These are phyloP conservation scores for Elongisporangium anandrum DNA, from an alignment of 352 stramenopile species.

Conservation along the genomic window DNA sequence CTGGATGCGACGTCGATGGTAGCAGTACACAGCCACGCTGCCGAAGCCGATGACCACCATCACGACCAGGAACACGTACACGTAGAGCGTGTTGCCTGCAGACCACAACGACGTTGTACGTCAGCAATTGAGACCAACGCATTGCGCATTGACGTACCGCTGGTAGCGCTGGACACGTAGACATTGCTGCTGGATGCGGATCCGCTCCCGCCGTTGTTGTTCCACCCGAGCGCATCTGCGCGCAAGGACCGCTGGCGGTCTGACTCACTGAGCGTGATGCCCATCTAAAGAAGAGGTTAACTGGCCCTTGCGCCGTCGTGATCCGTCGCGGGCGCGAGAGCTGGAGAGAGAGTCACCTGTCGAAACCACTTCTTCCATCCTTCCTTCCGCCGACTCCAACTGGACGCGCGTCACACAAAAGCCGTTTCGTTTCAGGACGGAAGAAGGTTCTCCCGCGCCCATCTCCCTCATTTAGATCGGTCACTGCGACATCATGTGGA, in stretches of 20 bases:
- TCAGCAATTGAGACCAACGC: neutral
- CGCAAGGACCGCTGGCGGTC: neutral
- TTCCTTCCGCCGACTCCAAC: neutral
- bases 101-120: neutral
- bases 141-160: neutral
- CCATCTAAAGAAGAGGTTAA: neutral
- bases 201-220: neutral
- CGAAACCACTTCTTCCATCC: neutral
- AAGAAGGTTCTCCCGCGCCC: neutral
- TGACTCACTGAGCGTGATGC: neutral
- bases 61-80: constrained; percentile 72
- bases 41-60: constrained; percentile 36
- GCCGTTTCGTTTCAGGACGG: neutral
- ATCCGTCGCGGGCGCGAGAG: neutral
- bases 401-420: neutral
- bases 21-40: constrained; percentile 55
- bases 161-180: neutral
- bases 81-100: constrained; percentile 47
- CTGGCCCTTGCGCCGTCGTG: neutral
- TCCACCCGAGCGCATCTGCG: neutral
- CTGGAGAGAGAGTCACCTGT: neutral
- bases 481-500: neutral
- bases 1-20: constrained; percentile 54
- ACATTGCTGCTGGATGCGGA: neutral
- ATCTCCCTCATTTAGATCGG: neutral